Base-by-base conservation (phyloP, 2,329 filamentous ascomycete species). In the Aspergillus felis region DNA sequence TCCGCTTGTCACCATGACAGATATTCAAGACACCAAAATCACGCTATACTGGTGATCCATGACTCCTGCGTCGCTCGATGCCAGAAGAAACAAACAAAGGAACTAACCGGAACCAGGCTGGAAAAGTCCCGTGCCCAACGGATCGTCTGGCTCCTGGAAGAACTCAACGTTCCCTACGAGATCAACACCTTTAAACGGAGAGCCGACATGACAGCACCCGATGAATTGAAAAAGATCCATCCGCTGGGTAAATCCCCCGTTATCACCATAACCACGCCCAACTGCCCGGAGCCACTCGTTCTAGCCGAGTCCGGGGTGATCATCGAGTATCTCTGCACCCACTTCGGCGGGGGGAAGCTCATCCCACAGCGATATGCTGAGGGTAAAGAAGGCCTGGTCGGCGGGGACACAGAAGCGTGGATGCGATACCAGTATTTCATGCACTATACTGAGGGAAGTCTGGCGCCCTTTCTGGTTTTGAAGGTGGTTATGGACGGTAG, bases 231-330 rank as follows among this genome's bases (percentile, higher is more conserved):
- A 68, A 81, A 90, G 61, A 77, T 96, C 35, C 91, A 96, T 68
- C 88, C 91, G 0, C 81, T 97, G 4, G 93, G 93, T 60, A 96
- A 96, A 73, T 92, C 91, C 1, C 93, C 93, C 0, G 78, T 93
- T 47, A 78, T 97, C 62, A 84, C 83, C 8, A 79, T 97, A 65
- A 78, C 84, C 59, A 72, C 76, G 1, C 74, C 80, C 1, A 64
- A 60, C 9, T 46, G 64, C 27, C 73, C 71, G 0, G 73, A 81
- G 59, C 82, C 82, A 1, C 62, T 86, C 28, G 83, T 93, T 0
- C 77, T 97, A 50, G 90, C 91, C 8, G 93, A 97, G 77, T 93
- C 88, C 48, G 91, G 84, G 4, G 83, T 87, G 57, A 93, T 97
- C 65, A 80, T 86, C 10, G 89, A 96, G 76, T 97, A 96, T 71